A percentile compares a stretch with the other conserved stretches of the same genome.
These are phyloP conservation scores for Nelumbo lutea DNA, from an alignment of 164 flowering plant genomes.

Conservation along the genomic window DNA sequence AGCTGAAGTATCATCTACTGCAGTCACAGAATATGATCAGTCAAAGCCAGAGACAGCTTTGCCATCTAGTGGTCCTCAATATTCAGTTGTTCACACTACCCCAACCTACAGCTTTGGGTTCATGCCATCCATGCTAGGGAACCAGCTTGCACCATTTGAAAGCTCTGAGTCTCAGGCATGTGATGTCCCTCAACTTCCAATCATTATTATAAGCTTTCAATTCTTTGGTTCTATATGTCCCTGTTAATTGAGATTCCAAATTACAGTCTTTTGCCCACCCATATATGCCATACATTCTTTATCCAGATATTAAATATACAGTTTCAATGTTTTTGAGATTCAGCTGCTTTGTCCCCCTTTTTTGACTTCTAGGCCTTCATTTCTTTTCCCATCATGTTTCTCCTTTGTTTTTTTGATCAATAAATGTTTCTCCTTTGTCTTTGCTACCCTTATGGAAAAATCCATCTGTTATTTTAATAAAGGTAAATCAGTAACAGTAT, in stretches of 20 bases:
- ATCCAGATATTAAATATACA: not conserved
- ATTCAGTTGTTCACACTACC: slow-evolving; percentile 48
- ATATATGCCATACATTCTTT: not conserved
- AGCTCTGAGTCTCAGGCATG: slow-evolving; percentile 67
- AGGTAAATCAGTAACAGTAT: too few relatives aligned
- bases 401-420: not conserved
- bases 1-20: slow-evolving; percentile 36
- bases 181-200: slow-evolving; percentile 60
- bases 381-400: not conserved
- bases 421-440: not conserved
- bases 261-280: not conserved
- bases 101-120: slow-evolving; percentile 56
- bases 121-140: slow-evolving; percentile 50
- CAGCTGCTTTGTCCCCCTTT: not conserved
- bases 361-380: too few relatives aligned
- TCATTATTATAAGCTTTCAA: slow-evolving; percentile 56
- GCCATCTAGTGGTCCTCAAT: slow-evolving; percentile 48
- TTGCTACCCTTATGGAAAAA: too few relatives aligned
- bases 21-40: slow-evolving; percentile 38
- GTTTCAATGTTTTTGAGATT: not conserved
- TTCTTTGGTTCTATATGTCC: slow-evolving; percentile 1
- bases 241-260: not conserved
- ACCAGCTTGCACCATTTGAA: slow-evolving; percentile 60
- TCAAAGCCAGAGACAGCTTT: slow-evolving; percentile 46
- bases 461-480: too few relatives aligned